Percentiles rank a stretch among this genome's conserved stretches.
Conservation (phyloP, 495 filamentous ascomycete species). For the Aspergillus sclerotioniger region DNA sequence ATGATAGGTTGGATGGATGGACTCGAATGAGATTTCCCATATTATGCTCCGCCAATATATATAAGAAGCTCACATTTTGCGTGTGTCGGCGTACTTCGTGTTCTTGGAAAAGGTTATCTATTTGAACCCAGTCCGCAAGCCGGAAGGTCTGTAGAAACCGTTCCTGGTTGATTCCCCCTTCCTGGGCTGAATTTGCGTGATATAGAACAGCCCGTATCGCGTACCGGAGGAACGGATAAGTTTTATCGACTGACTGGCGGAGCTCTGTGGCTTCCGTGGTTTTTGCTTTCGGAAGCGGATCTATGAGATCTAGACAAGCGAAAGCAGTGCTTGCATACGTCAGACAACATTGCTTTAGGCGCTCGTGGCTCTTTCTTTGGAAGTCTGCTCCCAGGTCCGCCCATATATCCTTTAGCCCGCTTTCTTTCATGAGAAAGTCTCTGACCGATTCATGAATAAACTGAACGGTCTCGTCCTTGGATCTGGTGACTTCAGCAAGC, state of each 20-base stretch:
- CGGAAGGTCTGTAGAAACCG: conserved; percentile 38
- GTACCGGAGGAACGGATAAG: conserved; percentile 44
- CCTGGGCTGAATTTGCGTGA: conserved; percentile 41
- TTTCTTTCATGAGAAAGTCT: conserved; percentile 38
- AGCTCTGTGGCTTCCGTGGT: neutral
- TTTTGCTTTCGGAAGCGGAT: conserved; percentile 4
- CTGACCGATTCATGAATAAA: conserved; percentile 52
- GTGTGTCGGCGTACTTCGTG: conserved; percentile 32
- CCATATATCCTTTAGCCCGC: conserved; percentile 35
- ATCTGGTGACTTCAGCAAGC: conserved; percentile 35
- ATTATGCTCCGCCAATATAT: conserved; percentile 42
- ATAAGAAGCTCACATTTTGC: conserved; percentile 33
- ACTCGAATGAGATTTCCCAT: too few relatives aligned
- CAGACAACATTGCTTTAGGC: conserved; percentile 35
- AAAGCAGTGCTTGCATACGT: neutral
- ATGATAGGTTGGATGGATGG: too few relatives aligned
- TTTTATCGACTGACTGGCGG: neutral
- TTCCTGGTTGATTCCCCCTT: conserved; percentile 29
- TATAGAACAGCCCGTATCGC: conserved; percentile 39
- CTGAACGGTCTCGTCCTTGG: conserved; percentile 27
- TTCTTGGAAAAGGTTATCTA: conserved; percentile 38
- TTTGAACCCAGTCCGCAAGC: conserved; percentile 32
- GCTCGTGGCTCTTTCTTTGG: conserved; percentile 29
- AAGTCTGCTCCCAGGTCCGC: conserved; percentile 20
- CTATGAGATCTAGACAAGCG: conserved; percentile 8